Evolutionary conservation across 2,329 filamentous ascomycete species (phyloP), one percentile per base, ranked within the genome.

Genomic region (Cladosporium sphaerospermum): DNA sequence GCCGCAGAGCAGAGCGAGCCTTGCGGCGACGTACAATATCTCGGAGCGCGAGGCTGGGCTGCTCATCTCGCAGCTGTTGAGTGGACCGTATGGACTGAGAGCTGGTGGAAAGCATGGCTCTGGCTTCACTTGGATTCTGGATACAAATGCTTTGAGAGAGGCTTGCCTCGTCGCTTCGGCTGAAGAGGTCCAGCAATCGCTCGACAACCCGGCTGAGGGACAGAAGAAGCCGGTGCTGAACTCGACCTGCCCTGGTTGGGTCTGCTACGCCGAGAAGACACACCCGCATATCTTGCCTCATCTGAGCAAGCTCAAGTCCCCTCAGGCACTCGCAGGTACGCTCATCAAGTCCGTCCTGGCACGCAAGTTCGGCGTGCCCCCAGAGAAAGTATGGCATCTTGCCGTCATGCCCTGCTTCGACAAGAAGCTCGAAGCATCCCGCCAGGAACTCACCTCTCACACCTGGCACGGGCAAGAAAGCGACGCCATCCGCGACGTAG

Each of bases 351-450:
- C 89, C 0, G 82, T 87, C 0, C 73, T 99, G 34, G 89, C 86
- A 69, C 82, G 81, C 60, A 79, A 75, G 49, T 78, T 91, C 57
- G 82, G 82, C 33, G 83, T 96, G 45, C 71, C 85, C 1, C 86
- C 90, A 0, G 83, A 85, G 57, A 82, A 84, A 61, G 90, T 99
- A 67, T 99, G 92, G 89, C 92, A 97, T 70, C 72, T 97, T 50
- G 89, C 92, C 10, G 79, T 99, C 43, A 99, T 99, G 93, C 93
- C 93, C 16, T 99, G 93, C 70, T 97, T 99, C 69, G 93, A 99
- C 70, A 99, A 99, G 76, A 99, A 99, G 71, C 80, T 99, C 28
- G 93, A 99, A 73, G 93, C 93, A 6, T 95, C 90, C 62, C 84
- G 93, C 50, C 86, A 90, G 69, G 93, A 99, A 70, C 80, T 99